Evolutionary conservation across 2,329 filamentous ascomycete species (phyloP).

Genomic region (Corinectria fuckeliana): DNA sequence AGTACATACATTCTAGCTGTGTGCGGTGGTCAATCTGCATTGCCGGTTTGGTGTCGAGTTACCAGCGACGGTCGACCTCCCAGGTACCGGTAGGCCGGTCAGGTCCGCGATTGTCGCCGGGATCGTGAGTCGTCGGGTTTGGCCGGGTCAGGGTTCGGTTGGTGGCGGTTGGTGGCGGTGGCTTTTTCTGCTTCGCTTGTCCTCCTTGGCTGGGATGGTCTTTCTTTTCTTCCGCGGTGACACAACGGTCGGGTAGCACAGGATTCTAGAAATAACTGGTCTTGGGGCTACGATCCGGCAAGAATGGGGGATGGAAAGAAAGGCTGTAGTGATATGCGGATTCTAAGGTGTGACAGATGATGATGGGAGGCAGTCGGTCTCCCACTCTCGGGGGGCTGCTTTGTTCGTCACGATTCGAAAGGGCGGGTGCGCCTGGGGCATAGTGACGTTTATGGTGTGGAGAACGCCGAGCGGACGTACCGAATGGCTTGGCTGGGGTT

Average conservation of each 20-base stretch:
- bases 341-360: constrained; percentile 2
- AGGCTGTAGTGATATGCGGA: background rate
- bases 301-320: background rate
- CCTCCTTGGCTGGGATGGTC: background rate
- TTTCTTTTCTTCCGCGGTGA: background rate
- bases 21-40: constrained; percentile 1
- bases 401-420: too few species aligned
- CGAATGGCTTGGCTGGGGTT: constrained; percentile 18
- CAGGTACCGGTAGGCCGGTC: constrained; percentile 12
- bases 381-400: constrained; percentile 8
- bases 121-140: constrained; percentile 9
- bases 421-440: too few species aligned
- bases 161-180: constrained; percentile 11
- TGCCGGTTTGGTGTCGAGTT: constrained; percentile 3
- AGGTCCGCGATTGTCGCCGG: constrained; percentile 5
- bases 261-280: too few species aligned
- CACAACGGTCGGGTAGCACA: background rate
- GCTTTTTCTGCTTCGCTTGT: background rate
- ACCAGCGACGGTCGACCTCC: constrained; percentile 2
- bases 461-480: constrained; percentile 15
- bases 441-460: constrained; percentile 13
- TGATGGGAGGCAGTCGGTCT: background rate
- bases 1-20: too few species aligned
- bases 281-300: background rate
- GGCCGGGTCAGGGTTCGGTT: constrained; percentile 1